phyloP scores from a whole-genome alignment of 2,329 filamentous ascomycete species.

The Fusarium sp. region DNA sequence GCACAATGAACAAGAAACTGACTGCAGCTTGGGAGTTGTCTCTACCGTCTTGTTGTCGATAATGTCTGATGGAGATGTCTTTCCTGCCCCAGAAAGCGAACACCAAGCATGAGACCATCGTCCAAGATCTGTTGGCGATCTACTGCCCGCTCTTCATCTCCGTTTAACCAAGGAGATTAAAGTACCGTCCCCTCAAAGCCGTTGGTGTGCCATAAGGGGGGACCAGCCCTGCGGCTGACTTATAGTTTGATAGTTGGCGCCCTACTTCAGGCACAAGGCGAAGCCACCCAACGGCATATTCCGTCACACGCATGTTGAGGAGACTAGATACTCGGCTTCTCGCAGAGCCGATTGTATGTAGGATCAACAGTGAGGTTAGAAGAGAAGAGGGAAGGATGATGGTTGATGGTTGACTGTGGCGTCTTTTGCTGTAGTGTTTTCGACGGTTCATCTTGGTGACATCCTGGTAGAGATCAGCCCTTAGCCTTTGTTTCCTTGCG shows the following conservation, averaged over 20 bases:
- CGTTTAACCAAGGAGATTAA: conserved; percentile 15
- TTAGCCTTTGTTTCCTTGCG: too few relatives aligned
- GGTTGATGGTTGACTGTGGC: neutral
- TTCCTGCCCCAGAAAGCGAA: neutral
- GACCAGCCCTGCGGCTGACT: conserved; percentile 23
- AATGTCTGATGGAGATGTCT: neutral
- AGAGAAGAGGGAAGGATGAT: too few relatives aligned
- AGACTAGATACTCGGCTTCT: neutral
- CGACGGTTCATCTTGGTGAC: neutral
- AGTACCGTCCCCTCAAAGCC: neutral
- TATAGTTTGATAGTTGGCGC: conserved; percentile 15
- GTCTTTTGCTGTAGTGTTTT: neutral
- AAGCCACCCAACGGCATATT: neutral
- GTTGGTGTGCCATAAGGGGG: neutral
- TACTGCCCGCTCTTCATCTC: conserved; percentile 4
- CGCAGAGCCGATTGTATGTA: neutral
- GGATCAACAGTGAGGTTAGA: neutral
- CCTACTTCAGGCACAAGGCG: conserved; percentile 19
- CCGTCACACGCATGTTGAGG: neutral
- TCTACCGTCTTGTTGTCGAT: neutral
- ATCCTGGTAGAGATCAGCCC: neutral
- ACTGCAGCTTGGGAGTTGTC: too few relatives aligned
- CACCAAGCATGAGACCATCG: neutral
- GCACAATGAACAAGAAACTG: neutral
- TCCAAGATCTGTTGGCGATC: neutral